Conservation (phyloP, 2,329 filamentous ascomycete species). For the Teratosphaeria nubilosa region DNA sequence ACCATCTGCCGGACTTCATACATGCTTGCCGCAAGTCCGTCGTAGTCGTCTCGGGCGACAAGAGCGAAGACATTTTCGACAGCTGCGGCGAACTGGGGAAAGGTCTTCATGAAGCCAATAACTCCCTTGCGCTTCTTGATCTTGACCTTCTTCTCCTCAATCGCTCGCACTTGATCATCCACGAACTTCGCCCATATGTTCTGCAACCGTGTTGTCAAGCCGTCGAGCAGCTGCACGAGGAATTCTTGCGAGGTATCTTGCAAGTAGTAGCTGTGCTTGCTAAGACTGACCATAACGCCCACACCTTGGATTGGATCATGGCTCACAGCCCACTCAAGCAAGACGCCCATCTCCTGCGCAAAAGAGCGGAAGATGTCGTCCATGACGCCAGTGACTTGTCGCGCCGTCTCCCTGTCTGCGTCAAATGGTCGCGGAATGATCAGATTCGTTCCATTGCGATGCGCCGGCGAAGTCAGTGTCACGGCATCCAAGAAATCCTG, state of each 20-base stretch:
- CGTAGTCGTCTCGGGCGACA: conserved; percentile 32
- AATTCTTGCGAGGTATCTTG: conserved; percentile 92
- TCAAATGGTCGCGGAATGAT: conserved; percentile 70
- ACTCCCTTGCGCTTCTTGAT: conserved; percentile 97
- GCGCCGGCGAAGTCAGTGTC: conserved; percentile 51
- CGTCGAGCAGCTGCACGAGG: conserved; percentile 64
- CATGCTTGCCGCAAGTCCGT: conserved; percentile 41
- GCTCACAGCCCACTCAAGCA: conserved; percentile 74
- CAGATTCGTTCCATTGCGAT: conserved; percentile 63
- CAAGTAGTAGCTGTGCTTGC: conserved; percentile 67
- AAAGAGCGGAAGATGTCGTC: conserved; percentile 79
- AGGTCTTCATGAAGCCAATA: conserved; percentile 88
- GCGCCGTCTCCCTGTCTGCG: conserved; percentile 77
- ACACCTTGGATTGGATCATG: conserved; percentile 85
- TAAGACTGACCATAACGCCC: conserved; percentile 70
- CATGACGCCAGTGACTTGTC: conserved; percentile 76
- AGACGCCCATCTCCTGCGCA: conserved; percentile 62
- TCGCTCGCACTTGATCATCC: conserved; percentile 87
- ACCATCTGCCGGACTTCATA: conserved; percentile 62
- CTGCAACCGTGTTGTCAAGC: conserved; percentile 62
- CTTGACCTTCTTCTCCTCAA: conserved; percentile 97
- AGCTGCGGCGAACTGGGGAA: conserved; percentile 72
- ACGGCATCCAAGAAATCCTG: conserved; percentile 78
- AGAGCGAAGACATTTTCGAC: conserved; percentile 71
- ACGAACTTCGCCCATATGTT: conserved; percentile 78